Base-by-base conservation (phyloP, 768 basidiomycete genomes). In the Leccinum olivaceopallidum region DNA sequence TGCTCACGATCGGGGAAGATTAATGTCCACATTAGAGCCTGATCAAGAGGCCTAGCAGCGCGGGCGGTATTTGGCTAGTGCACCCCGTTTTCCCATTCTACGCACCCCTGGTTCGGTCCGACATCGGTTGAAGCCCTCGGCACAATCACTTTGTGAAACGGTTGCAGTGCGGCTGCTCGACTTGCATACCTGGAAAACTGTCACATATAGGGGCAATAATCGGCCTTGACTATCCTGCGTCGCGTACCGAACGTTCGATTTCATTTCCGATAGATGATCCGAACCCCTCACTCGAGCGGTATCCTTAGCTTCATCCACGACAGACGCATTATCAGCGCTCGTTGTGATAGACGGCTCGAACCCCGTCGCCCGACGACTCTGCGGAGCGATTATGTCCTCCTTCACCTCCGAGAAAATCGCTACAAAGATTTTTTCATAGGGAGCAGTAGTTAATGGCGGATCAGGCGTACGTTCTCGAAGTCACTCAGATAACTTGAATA, bases 321-420 rank as follows among this genome's bases (percentile, higher is more conserved):
- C 66, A 14, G 56, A 59, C 13, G 59, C 53, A 30, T 65, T 65
- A 37, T 47, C 60, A 39, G 57, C 57, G 9, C 36, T 62, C 6
- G 53, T 54, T 7, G 64, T 56, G 18, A 56, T 50, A 48, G 80
- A 80, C 2, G 68, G 72, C 42, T 77, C 79, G 20, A 85, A 69
- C 0, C 84, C 85, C 34, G 79, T 69, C 20, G 79, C 70, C 34
- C 66, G 71, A 24, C 75, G 77, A 5, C 76, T 83, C 52, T 79
- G 75, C 2, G 61, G 53, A 0, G 66, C 72, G 5, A 63, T 66
- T 6, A 80, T 65, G 63, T 82, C 76, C 24, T 24, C 83, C 81
- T 48, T 77, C 73, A 5, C 83, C 83, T 42, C 81, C 79, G 1
- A 83, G 81, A 52, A 83, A 84, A 60, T 85, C 83, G 10, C 82